Percentiles rank a stretch among this genome's conserved stretches.
Evolutionary conservation across 2,329 filamentous ascomycete genomes (phyloP).

Genomic region (Westerdykella aurantiaca): DNA sequence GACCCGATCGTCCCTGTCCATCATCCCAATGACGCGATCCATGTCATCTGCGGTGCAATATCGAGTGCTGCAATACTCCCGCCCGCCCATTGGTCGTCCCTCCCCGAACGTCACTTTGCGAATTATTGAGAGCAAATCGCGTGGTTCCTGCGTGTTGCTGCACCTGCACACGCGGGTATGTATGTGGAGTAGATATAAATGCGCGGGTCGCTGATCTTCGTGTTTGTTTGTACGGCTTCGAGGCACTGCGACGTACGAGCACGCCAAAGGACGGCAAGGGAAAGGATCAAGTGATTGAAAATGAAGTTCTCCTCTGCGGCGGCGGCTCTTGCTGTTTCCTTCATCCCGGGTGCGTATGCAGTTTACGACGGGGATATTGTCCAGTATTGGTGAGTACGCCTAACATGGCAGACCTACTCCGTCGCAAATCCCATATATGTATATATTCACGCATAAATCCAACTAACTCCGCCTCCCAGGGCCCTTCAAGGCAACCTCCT

Average conservation of each 20-base stretch:
- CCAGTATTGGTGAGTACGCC: constrained; percentile 14
- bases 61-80: neutral
- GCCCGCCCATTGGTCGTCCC: neutral
- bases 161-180: neutral
- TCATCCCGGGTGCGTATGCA: constrained; percentile 1
- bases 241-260: neutral
- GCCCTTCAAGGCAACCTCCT: constrained; percentile 17
- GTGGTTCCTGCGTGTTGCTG: neutral
- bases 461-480: constrained; percentile 5
- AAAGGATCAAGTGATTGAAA: neutral
- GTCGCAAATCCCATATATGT: neutral
- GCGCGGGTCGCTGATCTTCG: neutral
- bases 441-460: neutral
- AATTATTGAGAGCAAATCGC: neutral
- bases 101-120: neutral
- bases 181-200: neutral
- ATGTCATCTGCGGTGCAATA: neutral
- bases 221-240: neutral
- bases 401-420: neutral
- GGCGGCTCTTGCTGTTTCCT: constrained; percentile 2
- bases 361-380: constrained; percentile 16
- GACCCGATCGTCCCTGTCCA: too few species aligned
- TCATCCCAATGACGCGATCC: neutral
- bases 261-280: neutral
- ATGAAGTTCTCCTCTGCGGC: neutral